Base-by-base conservation (phyloP, 306 rosid genomes). In the Vigna hirtella region DNA sequence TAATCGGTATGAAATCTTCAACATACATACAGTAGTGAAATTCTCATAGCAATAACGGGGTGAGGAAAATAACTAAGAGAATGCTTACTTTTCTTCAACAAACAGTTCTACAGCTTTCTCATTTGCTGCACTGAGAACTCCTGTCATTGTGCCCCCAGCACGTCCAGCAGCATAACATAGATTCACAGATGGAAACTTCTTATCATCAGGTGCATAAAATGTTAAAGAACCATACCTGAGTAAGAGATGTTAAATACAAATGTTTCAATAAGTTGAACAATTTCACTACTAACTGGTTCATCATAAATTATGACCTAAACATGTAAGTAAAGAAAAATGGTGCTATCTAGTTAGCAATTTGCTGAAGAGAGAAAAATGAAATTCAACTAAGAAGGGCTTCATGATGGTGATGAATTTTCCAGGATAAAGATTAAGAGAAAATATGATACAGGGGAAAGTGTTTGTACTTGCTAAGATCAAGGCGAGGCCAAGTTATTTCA, bases 91-190 rank as follows among this genome's bases (percentile, higher is more conserved):
- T 66, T 91, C 97, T 53, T 82, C 88, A 22, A 93, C 90, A 79
- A 93, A 93, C 89, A 93, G 28, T 83, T 91, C 98, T 52, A 93
- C 98, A 28, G 98, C 97, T 79, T 91, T 91, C 91, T 93, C 98
- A 77, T 93, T 93, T 50, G 97, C 98, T 40, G 98, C 98, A 81
- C 98, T 93, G 18, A 91, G 89, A 76, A 93, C 98, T 76, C 98
- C 98, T 3, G 98, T 93, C 98, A 93, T 93, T 66, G 97, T 93
- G 78, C 98, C 98, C 50, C 98, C 98, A 0, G 97, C 93, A 7
- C 97, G 93, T 50, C 98, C 98, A 1, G 98, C 98, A 64, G 97
- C 84, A 42, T 93, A 93, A 57, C 95, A 91, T 66, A 93, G 94
- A 77, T 90, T 90, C 91, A 93, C 86, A 1, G 98, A 93, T 50